phyloP scores from a whole-genome alignment of 1,139 yeast species.

The Pneumocystis wakefieldiae region DNA sequence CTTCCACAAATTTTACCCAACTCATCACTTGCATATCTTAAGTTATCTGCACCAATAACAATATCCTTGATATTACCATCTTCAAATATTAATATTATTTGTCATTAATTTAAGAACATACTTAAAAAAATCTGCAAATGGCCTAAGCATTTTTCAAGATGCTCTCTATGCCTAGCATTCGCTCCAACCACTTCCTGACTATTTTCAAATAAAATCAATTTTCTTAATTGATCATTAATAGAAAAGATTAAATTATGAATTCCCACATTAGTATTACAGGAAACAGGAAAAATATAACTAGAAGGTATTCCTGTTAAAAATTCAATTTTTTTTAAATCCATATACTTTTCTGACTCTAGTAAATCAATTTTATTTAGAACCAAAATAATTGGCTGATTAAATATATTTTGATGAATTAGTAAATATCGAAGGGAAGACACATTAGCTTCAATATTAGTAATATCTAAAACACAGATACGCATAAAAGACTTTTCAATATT shows the following conservation, averaged over 20 bases:
- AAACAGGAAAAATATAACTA: slow-evolving; percentile 35
- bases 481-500: slow-evolving; percentile 48
- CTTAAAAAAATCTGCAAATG: slow-evolving; percentile 48
- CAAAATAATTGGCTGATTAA: slow-evolving; percentile 17
- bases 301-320: slow-evolving; percentile 16
- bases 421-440: slow-evolving; percentile 18
- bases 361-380: slow-evolving; percentile 25
- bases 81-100: slow-evolving; percentile 24
- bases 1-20: slow-evolving; percentile 87
- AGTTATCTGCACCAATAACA: slow-evolving; percentile 66
- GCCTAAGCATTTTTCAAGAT: slow-evolving; percentile 53
- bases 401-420: slow-evolving; percentile 14
- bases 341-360: slow-evolving; percentile 3
- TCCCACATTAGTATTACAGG: slow-evolving; percentile 50
- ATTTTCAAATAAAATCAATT: slow-evolving; percentile 33
- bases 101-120: not conserved
- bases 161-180: slow-evolving; percentile 61
- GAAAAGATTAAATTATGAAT: slow-evolving; percentile 31
- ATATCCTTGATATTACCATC: slow-evolving; percentile 41
- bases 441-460: slow-evolving; percentile 24
- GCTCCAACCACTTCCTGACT: slow-evolving; percentile 48
- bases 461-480: slow-evolving; percentile 39
- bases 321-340: not conserved
- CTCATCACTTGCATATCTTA: slow-evolving; percentile 64
- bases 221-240: slow-evolving; percentile 34